Percentiles rank a stretch among this genome's conserved stretches.
These are phyloP conservation scores for Sherardia arvensis DNA, from an alignment of 257 asterid genomes.

Conservation along the genomic window DNA sequence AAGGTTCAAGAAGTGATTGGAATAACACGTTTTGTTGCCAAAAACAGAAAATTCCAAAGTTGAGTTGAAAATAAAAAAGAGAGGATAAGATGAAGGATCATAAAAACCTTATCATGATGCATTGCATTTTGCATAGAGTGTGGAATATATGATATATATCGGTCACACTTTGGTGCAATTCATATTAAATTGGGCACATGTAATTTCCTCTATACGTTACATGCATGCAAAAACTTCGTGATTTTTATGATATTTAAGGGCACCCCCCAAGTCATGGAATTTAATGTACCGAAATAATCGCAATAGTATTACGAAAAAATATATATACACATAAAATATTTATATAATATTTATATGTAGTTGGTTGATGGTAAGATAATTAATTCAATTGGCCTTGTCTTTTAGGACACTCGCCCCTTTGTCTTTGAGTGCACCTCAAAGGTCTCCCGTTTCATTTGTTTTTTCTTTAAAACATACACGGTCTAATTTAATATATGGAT, in stretches of 20 bases:
- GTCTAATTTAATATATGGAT: no score
- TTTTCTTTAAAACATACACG: no score
- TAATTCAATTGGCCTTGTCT: slow-evolving; percentile 9
- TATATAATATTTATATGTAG: not conserved
- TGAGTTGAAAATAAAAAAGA: no score
- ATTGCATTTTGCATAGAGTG: not conserved
- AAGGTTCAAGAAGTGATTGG: not conserved
- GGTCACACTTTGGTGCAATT: not conserved
- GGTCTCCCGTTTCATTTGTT: not conserved
- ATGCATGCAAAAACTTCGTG: slow-evolving; percentile 17
- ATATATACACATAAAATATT: no score
- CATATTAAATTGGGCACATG: slow-evolving; percentile 12
- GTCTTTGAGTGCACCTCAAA: slow-evolving; percentile 16
- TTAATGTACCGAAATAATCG: slow-evolving; percentile 3
- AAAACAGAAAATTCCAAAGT: not conserved
- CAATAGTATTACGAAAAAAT: not conserved
- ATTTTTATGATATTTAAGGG: not conserved
- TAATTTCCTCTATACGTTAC: slow-evolving; percentile 1
- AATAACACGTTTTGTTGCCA: not conserved
- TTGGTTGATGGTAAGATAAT: slow-evolving; percentile 19
- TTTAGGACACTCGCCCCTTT: slow-evolving; percentile 19
- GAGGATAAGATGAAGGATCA: not conserved
- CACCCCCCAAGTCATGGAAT: not conserved
- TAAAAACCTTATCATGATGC: not conserved
- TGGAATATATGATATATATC: not conserved